Evolutionary conservation across 768 basidiomycete species (phyloP).

Genomic region (Tulasnella sp.): DNA sequence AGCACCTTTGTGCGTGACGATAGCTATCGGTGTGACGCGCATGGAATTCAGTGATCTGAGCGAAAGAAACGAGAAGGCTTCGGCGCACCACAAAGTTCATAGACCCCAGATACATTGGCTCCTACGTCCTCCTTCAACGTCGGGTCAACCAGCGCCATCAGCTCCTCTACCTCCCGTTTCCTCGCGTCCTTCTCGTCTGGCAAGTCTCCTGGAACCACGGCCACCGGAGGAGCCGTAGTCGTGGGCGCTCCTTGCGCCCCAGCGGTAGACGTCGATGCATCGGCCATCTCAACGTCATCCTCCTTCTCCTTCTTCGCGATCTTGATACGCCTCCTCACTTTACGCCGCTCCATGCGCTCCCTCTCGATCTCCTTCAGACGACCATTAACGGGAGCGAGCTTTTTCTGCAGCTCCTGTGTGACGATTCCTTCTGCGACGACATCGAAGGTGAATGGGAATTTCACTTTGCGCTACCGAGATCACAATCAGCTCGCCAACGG

Average conservation of each 20-base stretch:
- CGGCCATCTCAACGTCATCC: constrained; percentile 24
- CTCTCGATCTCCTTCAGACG: constrained; percentile 72
- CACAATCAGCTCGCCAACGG: background rate
- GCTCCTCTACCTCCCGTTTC: constrained; percentile 49
- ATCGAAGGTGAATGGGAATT: constrained; percentile 84
- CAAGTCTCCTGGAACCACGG: background rate
- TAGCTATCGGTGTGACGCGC: constrained; percentile 37
- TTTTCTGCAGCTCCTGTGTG: constrained; percentile 65
- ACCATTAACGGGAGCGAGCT: constrained; percentile 57
- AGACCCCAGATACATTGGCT: constrained; percentile 66
- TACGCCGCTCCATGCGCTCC: constrained; percentile 71
- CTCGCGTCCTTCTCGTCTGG: constrained; percentile 55
- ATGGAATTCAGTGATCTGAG: background rate
- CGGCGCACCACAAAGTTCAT: constrained; percentile 77
- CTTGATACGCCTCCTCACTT: constrained; percentile 69
- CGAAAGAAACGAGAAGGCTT: background rate
- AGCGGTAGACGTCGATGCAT: background rate
- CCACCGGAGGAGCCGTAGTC: constrained; percentile 2
- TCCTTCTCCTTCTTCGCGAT: constrained; percentile 24
- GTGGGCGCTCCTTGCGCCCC: background rate
- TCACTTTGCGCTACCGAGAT: constrained; percentile 68
- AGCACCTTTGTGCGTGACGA: constrained; percentile 95
- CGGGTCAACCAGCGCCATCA: constrained; percentile 52
- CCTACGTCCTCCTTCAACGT: constrained; percentile 59
- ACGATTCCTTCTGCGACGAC: constrained; percentile 55